Evolutionary conservation across 2,329 filamentous ascomycete species (phyloP).

Genomic region (Cladosporium austrohemisphaericum): DNA sequence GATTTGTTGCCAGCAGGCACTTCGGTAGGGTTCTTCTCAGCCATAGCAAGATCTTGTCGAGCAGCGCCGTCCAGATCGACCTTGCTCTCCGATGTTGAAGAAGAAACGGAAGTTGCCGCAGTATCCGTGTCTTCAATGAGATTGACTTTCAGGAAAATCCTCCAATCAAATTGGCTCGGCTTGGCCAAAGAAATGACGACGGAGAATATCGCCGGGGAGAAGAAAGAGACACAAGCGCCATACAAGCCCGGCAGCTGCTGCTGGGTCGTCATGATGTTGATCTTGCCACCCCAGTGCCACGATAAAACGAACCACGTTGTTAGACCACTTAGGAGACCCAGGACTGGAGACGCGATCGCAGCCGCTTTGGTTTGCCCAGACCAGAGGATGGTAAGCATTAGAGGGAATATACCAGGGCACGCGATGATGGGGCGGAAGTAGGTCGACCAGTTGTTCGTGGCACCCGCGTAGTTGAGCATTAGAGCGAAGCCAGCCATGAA

Average conservation of each 20-base stretch:
- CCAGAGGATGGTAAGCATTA: constrained; percentile 45
- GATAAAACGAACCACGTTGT: constrained; percentile 43
- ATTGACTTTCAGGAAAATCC: constrained; percentile 47
- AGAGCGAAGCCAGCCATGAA: constrained; percentile 50
- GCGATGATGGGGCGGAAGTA: constrained; percentile 43
- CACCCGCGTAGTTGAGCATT: constrained; percentile 47
- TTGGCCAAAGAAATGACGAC: constrained; percentile 39
- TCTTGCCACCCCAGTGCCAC: constrained; percentile 37
- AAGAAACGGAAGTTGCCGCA: not conserved
- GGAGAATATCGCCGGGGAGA: constrained; percentile 46
- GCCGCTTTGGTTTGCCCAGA: constrained; percentile 44
- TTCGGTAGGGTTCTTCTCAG: not conserved
- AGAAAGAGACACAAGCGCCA: constrained; percentile 44
- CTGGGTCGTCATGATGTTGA: constrained; percentile 42
- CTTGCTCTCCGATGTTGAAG: not conserved
- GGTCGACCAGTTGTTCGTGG: constrained; percentile 47
- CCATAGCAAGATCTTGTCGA: not conserved
- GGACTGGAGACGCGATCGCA: constrained; percentile 43
- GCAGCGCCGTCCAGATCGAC: not conserved
- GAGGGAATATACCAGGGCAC: constrained; percentile 45
- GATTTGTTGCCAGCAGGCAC: not conserved
- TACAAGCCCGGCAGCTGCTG: constrained; percentile 43
- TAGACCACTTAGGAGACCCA: constrained; percentile 43
- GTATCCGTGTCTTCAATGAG: constrained; percentile 39
- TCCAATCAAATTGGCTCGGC: constrained; percentile 40